These are phyloP conservation scores for Hericium coralloides DNA, from an alignment of 768 basidiomycete genomes.

Conservation along the genomic window DNA sequence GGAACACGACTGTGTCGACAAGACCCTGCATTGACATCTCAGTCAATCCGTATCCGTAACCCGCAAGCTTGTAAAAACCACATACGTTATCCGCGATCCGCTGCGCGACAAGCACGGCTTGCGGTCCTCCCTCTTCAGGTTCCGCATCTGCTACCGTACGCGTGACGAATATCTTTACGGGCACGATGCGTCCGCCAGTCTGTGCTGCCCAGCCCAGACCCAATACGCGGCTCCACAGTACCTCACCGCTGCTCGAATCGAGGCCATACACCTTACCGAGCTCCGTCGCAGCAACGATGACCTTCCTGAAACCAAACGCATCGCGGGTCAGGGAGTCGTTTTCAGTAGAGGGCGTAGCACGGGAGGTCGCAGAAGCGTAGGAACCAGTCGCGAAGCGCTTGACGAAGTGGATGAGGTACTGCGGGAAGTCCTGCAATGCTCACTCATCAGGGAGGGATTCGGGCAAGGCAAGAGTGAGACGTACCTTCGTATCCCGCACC, in stretches of 20 bases:
- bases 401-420: conserved; percentile 55
- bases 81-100: conserved; percentile 54
- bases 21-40: conserved; percentile 32
- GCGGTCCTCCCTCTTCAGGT: conserved; percentile 25
- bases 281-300: conserved; percentile 64
- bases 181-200: conserved; percentile 46
- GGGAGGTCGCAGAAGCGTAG: conserved; percentile 39
- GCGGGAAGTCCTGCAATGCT: conserved; percentile 51
- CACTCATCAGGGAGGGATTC: not conserved
- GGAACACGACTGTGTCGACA: conserved; percentile 67
- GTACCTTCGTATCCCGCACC: conserved; percentile 48
- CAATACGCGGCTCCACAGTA: conserved; percentile 75
- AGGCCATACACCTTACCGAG: conserved; percentile 75
- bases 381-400: conserved; percentile 66
- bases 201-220: conserved; percentile 60
- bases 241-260: conserved; percentile 67
- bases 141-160: conserved; percentile 35
- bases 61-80: conserved; percentile 2
- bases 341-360: conserved; percentile 22
- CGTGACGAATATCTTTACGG: conserved; percentile 52
- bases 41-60: conserved; percentile 3
- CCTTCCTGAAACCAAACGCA: conserved; percentile 78
- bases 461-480: not conserved
- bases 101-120: conserved; percentile 56
- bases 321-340: conserved; percentile 48